Base-by-base conservation (phyloP, 768 basidiomycete species). In the Podaxis pistillaris region DNA sequence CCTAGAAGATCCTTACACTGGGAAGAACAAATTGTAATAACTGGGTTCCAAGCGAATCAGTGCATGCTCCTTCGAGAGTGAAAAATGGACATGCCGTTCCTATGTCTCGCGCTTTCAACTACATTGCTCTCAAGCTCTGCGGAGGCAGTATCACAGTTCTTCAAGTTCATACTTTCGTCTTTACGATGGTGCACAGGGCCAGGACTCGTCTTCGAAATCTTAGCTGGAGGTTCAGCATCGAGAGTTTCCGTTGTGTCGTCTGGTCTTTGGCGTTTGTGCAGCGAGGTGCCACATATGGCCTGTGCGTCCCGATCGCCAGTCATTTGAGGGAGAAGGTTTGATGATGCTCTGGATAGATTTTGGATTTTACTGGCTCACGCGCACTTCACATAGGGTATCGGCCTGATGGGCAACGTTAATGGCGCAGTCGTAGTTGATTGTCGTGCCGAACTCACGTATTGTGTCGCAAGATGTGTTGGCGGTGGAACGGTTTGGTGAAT, bases 181-280 rank as follows among this genome's bases (percentile, higher is more conserved):
- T 50, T 26, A 15, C 26, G 36, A 26, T 38, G 12, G 11, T 22
- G 47, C n/a, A 12, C 17, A 7, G 37, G 49, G 2, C 51, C 50
- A 28, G 38, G 40, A 38, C 24, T 51, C 28, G 51, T 60, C 19
- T 44, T 60, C 22, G 38, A 30, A n/a, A 60, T 30, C 51, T 60
- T 60, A 2, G 49, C 15, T 1, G 51, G 59, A 28, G 59, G 59
- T 24, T 30, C 51, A n/a, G 12, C 37, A n/a, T 52, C 51, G 4
- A 30, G 50, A 33, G 24, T 11, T 11, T 60, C 50, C 8, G 15
- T 28, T 13, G 38, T n/a, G n/a, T 60, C 59, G 24, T 52, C 38
- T 17, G 50, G 17, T 53, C 59, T 52, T 40, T 53, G 50, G 37
- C 59, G 50, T 41, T 60, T 60, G 36, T 17, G 33, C 17, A 15